These are phyloP conservation scores for Termitomyces heimii DNA, from an alignment of 768 basidiomycete genomes.

Conservation along the genomic window DNA sequence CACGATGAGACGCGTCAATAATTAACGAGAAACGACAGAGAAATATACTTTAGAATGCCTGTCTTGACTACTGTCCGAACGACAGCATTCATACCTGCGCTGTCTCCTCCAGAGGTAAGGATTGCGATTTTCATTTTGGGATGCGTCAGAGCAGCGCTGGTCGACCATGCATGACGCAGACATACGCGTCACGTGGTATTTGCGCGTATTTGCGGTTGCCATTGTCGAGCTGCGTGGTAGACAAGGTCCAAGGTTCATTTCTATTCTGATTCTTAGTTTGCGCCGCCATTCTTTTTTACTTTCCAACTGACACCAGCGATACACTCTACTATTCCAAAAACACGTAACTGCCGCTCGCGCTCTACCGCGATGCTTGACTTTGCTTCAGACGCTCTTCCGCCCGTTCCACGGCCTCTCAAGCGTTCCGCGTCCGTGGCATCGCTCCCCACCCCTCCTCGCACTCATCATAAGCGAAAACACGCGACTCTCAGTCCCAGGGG, in stretches of 20 bases:
- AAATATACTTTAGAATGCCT: conserved; percentile 75
- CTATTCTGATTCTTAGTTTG: background rate
- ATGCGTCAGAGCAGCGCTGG: background rate
- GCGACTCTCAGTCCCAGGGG: conserved; percentile 25
- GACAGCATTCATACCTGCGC: conserved; percentile 95
- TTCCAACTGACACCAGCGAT: background rate
- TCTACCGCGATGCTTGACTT: conserved; percentile 23
- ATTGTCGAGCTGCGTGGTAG: too few relatives aligned
- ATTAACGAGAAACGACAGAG: background rate
- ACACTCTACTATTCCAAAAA: conserved; percentile 5
- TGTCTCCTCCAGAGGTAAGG: conserved; percentile 95
- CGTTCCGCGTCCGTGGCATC: conserved; percentile 60
- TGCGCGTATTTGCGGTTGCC: background rate
- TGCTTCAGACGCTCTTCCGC: conserved; percentile 26
- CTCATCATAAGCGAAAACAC: conserved; percentile 43
- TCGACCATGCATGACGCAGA: background rate
- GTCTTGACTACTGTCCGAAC: conserved; percentile 92
- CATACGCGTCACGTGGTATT: background rate
- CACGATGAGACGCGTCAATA: background rate
- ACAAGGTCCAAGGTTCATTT: background rate
- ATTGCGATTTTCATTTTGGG: conserved; percentile 81
- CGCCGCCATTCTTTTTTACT: background rate
- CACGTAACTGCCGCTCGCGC: background rate
- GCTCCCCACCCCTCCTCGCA: conserved; percentile 63
- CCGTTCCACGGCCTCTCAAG: conserved; percentile 39